Conservation (phyloP, 352 stramenopile species). For the Phytophthora sojae region DNA sequence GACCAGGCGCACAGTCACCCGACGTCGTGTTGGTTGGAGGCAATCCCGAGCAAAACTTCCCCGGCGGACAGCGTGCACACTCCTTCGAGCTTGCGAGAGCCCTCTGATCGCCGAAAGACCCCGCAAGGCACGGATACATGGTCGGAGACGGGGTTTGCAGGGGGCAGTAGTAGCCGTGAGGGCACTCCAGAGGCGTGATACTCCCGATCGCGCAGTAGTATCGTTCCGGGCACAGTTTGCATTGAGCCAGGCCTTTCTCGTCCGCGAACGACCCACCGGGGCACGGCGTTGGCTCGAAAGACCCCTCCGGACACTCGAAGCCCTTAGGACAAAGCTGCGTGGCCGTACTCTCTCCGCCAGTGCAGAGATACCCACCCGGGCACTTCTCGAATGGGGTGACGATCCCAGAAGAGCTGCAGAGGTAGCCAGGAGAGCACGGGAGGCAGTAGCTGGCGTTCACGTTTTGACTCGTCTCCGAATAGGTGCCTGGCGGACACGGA, state of each 20-base stretch:
- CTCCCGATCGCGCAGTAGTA: conserved; percentile 70
- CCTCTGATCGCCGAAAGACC: conserved; percentile 64
- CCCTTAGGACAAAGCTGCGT: conserved; percentile 70
- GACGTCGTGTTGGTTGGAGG: conserved; percentile 59
- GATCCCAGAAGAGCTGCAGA: conserved; percentile 69
- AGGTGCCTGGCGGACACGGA: conserved; percentile 79
- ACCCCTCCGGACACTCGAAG: conserved; percentile 77
- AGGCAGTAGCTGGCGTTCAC: conserved; percentile 64
- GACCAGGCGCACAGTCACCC: conserved; percentile 66
- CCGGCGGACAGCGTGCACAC: conserved; percentile 66
- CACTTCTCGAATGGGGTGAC: conserved; percentile 58
- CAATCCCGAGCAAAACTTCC: conserved; percentile 81
- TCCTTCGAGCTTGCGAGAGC: conserved; percentile 48
- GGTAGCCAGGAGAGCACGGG: conserved; percentile 64
- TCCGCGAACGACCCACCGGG: conserved; percentile 71
- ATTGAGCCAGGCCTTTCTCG: conserved; percentile 56
- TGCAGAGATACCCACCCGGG: conserved; percentile 67
- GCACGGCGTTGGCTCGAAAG: conserved; percentile 62
- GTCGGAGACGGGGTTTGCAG: conserved; percentile 49
- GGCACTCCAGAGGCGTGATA: conserved; percentile 59
- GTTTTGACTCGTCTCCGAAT: conserved; percentile 75
- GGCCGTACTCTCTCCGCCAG: conserved; percentile 58
- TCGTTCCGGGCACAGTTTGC: conserved; percentile 77
- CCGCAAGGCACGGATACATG: conserved; percentile 64
- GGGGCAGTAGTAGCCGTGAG: conserved; percentile 83